Evolutionary conservation across 2,329 filamentous ascomycete species (phyloP), one percentile per base, ranked within the genome.

Genomic region (Nannizzia gypsea): DNA sequence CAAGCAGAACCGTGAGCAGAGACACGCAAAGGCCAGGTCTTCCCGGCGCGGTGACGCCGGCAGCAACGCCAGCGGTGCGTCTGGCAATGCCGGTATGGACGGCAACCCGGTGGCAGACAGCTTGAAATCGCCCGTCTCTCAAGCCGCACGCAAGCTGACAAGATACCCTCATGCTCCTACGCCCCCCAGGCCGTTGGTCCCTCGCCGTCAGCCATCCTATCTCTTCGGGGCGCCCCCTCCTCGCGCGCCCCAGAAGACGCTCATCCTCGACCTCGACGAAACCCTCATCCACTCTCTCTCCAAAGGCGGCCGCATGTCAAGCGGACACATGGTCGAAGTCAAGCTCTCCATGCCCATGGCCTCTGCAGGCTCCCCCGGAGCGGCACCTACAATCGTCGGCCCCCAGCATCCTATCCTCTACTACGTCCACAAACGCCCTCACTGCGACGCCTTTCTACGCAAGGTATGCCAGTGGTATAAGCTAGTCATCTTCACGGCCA

Each of bases 381-480:
- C 86, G 26, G 81, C 85, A 65, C 78, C 83, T 20, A 81, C 80
- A 8, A 61, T 62, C 11, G 17, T 63, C 22, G 89, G 88, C 6
- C 89, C 90, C 44, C 92, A 96, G 69, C 91, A 99, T 70, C 93
- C 93, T 0, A 97, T 99, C 66, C 76, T 99, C 63, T 99, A 99
- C 77, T 99, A 96, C 78, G 93, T 99, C 57, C 93, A 99, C 77
- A 97, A 99, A 76, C 86, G 93, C 64, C 93, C 93, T 38, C 87
- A 93, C 71, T 99, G 93, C 73, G 93, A 99, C 73, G 92, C 97
- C 67, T 99, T 99, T 70, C 75, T 99, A 69, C 87, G 91, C 68
- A 89, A 93, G 79, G 84, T 96, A 54, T 90, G 86, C 79, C 96
- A 96, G 77, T 99, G 93, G 93, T 99, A 95, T 76, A 97, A 96